phyloP scores from a whole-genome alignment of 2,329 filamentous ascomycete species.

The Sclerotinia minor region DNA sequence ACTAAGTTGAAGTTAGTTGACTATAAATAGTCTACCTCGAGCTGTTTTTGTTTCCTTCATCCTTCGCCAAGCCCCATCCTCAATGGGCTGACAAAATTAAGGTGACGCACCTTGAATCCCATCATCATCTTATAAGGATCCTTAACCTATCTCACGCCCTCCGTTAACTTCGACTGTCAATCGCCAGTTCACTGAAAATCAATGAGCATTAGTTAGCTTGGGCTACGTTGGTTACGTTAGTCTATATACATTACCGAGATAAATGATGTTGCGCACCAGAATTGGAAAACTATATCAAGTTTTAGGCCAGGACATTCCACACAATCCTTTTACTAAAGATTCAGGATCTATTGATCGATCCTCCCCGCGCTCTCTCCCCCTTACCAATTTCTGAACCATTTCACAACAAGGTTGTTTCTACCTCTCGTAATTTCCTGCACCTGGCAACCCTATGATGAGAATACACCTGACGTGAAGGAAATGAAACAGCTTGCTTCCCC shows the following conservation, averaged over 20 bases:
- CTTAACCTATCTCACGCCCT: neutral
- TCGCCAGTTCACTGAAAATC: neutral
- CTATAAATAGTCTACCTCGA: neutral
- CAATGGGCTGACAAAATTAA: neutral
- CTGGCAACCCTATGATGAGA: neutral
- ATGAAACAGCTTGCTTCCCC: neutral
- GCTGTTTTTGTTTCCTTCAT: neutral
- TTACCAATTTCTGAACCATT: neutral
- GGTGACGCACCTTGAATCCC: neutral
- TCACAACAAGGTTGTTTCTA: conserved; percentile 1
- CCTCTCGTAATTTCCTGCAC: neutral
- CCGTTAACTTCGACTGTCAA: neutral
- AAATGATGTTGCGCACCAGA: neutral
- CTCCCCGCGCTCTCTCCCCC: neutral
- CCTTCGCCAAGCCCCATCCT: conserved; percentile 11
- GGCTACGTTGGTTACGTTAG: neutral
- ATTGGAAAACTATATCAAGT: neutral
- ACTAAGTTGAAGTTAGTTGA: neutral
- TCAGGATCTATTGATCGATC: neutral
- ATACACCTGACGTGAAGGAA: neutral
- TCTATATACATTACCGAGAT: neutral
- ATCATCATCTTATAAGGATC: neutral
- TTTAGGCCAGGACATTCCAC: neutral
- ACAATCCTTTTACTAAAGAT: neutral
- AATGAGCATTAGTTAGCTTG: neutral